Evolutionary conservation across 2,329 filamentous ascomycete genomes (phyloP), one percentile per base, ranked within the genome.

Genomic region (Lachnellula suecica): DNA sequence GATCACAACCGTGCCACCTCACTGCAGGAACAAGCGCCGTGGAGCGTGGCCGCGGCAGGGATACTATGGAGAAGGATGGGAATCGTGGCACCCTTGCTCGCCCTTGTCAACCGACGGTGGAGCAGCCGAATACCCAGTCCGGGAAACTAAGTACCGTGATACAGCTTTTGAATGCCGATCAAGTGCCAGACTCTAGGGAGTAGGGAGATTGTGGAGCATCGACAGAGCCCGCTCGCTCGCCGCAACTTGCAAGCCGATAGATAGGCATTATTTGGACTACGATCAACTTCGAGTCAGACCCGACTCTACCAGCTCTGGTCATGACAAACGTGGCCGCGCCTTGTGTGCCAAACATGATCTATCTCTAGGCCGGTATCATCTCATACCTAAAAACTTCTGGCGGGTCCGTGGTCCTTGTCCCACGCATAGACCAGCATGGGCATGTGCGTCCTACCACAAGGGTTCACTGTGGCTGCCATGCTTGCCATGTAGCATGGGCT

Each of bases 11-110:
- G 61, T 62, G 63, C 62, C 64, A 50, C 56, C 42, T 23, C 44
- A 45, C 60, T 64, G 63, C 63, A 66, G 63, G 60, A 61, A 63
- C 64, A 63, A 62, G 60, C 64, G 59, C 60, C 52, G 46, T 42
- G 42, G 19, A 27, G 43, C 29, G 51, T 53, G 51, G 50, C 10
- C 22, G 6, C 7, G 6, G 19, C 38, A 22, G 20, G 38, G 38
- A 24, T 42, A 7, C 25, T 17, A 13, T 20, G 40, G 20, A 43
- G 17, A 20, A 24, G 40, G 11, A 15, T n/a, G 37, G 40, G 40
- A 20, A 8, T 17, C 23, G 22, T 17, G 40, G 22, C 24, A 43
- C 25, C 40, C n/a, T 42, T 17, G 22, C 40, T 15, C n/a, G n/a
- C n/a, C 22, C 40, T 13, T 42, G n/a, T 19, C 40, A 34, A n/a